Evolutionary conservation across 2,329 filamentous ascomycete genomes (phyloP).

Genomic region (Fusarium sp.): DNA sequence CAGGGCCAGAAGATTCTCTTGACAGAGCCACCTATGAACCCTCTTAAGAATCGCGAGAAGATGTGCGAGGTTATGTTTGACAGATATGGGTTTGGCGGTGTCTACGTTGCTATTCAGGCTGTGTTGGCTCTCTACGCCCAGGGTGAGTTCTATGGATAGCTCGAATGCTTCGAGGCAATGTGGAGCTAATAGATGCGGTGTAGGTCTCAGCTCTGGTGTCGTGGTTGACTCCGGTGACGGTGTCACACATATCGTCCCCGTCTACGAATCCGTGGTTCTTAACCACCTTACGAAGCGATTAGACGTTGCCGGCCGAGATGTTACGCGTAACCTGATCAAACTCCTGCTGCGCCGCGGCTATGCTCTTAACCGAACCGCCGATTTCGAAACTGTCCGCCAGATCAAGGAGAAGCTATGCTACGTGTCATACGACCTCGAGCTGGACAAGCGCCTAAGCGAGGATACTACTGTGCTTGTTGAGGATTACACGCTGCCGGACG

Average conservation of each 20-base stretch:
- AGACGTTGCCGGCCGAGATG: constrained; percentile 95
- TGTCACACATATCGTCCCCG: constrained; percentile 97
- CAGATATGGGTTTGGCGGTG: constrained; percentile 93
- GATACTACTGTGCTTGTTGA: constrained; percentile 98
- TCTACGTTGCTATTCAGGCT: constrained; percentile 98
- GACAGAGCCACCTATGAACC: constrained; percentile 98
- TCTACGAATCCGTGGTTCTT: constrained; percentile 97
- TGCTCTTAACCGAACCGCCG: constrained; percentile 95
- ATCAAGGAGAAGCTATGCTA: constrained; percentile 99
- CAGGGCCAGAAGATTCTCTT: constrained; percentile 95
- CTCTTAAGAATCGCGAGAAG: constrained; percentile 93
- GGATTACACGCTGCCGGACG: constrained; percentile 96
- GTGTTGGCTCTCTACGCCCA: constrained; percentile 97
- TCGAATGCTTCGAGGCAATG: neutral
- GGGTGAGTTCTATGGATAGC: constrained; percentile 65
- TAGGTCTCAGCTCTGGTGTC: constrained; percentile 90
- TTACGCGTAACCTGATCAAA: constrained; percentile 97
- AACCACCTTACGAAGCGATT: constrained; percentile 95
- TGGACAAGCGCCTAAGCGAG: constrained; percentile 95
- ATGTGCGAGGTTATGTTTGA: constrained; percentile 99
- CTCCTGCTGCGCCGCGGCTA: constrained; percentile 94
- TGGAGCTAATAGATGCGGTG: constrained; percentile 27
- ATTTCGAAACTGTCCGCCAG: constrained; percentile 98
- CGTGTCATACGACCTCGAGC: constrained; percentile 95
- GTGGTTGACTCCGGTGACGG: constrained; percentile 98